Conservation (phyloP, 306 rosid genomes). For the Ammopiptanthus mongolicus region DNA sequence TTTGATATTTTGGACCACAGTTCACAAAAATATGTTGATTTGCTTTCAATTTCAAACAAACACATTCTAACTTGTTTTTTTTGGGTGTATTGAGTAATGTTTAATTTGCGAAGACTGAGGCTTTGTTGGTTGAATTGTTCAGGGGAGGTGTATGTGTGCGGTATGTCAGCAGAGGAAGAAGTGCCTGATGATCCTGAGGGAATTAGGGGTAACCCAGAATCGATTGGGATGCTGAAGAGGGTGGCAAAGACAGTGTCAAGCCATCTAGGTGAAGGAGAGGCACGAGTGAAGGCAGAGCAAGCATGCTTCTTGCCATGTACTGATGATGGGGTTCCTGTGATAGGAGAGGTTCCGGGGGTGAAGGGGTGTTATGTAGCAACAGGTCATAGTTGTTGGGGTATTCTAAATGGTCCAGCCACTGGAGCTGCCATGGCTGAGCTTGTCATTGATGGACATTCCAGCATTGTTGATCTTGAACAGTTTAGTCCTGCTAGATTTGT, state of each 20-base stretch:
- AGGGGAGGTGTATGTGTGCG: conserved; percentile 95
- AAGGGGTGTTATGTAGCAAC: conserved; percentile 81
- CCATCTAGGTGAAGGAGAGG: conserved; percentile 59
- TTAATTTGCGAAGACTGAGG: background rate
- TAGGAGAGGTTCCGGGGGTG: conserved; percentile 64
- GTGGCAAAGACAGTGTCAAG: conserved; percentile 80
- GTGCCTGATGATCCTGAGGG: conserved; percentile 75
- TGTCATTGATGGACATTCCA: conserved; percentile 57
- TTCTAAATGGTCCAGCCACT: conserved; percentile 90
- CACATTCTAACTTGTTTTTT: background rate
- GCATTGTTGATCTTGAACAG: conserved; percentile 59
- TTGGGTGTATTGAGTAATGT: background rate
- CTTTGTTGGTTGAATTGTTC: conserved; percentile 15
- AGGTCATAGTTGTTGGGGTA: conserved; percentile 90
- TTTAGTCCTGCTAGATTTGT: conserved; percentile 78
- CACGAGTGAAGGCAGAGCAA: conserved; percentile 70
- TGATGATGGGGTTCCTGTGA: conserved; percentile 63
- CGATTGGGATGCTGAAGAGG: conserved; percentile 54
- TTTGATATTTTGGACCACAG: background rate
- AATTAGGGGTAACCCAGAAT: conserved; percentile 45
- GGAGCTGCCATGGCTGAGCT: conserved; percentile 90
- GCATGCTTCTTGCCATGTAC: conserved; percentile 87
- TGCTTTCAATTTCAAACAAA: background rate
- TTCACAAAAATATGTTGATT: background rate
- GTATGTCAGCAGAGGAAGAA: conserved; percentile 69